These are phyloP conservation scores for Shiraia bambusicola DNA, from an alignment of 2,329 filamentous ascomycete species.

Conservation along the genomic window DNA sequence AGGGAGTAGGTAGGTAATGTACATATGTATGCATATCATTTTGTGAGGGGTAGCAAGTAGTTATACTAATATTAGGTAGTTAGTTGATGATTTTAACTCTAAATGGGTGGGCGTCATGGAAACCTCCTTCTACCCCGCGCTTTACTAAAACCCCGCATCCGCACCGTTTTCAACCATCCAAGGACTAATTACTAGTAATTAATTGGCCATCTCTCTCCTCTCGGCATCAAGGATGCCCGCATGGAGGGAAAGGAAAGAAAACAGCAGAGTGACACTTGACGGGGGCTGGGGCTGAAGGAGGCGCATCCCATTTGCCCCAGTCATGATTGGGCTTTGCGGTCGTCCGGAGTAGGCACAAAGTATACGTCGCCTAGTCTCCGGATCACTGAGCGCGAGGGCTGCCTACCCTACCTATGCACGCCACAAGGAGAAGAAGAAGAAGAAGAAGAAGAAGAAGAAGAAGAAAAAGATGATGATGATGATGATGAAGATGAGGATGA, in stretches of 20 bases:
- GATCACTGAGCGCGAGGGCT: conserved; percentile 1
- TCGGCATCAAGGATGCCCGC: conserved; percentile 23
- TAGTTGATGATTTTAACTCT: no score
- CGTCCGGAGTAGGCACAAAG: conserved; percentile 22
- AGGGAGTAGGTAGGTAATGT: no score
- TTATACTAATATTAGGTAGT: no score
- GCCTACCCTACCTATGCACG: no score
- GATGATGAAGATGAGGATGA: background rate
- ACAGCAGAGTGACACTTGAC: background rate
- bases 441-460: conserved; percentile 1
- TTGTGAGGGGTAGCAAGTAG: no score
- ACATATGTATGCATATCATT: no score
- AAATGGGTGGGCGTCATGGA: background rate
- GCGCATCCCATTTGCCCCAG: conserved; percentile 7
- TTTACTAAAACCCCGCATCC: conserved; percentile 9
- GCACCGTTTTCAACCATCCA: background rate
- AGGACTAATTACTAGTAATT: background rate
- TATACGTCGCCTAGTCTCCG: conserved; percentile 12
- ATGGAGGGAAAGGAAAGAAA: conserved; percentile 20
- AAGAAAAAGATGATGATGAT: conserved; percentile 2
- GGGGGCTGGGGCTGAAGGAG: conserved; percentile 17
- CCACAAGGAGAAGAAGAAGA: conserved; percentile 8
- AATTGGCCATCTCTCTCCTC: conserved; percentile 1
- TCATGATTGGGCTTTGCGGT: conserved; percentile 20
- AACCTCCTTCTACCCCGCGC: conserved; percentile 5